Evolutionary conservation across 441 rosid genomes (phyloP), one percentile per base, ranked within the genome.

Genomic region (Codiaeum variegatum): DNA sequence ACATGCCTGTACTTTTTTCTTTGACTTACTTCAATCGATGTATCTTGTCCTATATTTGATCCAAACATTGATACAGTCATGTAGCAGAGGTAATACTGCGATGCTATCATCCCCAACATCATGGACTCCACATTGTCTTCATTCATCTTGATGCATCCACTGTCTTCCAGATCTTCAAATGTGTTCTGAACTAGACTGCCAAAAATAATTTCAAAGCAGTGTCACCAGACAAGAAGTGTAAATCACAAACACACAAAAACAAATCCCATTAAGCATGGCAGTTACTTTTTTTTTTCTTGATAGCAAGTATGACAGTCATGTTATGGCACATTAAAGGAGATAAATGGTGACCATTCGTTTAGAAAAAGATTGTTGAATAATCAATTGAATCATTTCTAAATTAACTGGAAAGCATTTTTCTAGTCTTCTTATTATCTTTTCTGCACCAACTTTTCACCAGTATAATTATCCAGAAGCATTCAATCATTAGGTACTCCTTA

Each of bases 11-110:
- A 71, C 10, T 10, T 21, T 49, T 42, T 28, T 21, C 4, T 4
- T 31, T 16, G 66, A 71, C 92, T 86, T 84, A 93, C 99, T 87
- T 96, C 98, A 75, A 90, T 91, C 59, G 98, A 88, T 61, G 97
- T 91, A 82, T 93, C 95, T 3, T 93, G 91, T 62, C 97, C 93
- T 72, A 96, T 91, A 74, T 96, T 96, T 78, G 99, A 90, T 36
- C 98, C 99, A 83, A 96, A 96, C 98, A 96, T 96, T 49, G 99
- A 91, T 46, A 91, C 90, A 28, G 99, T 93, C 94, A 81, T 75
- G 89, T 87, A 96, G 88, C 93, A 85, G 79, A 93, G 98, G 85
- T 96, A 96, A 81, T 91, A 93, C 75, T 96, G 99, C 64, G 99
- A 93, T 67, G 99, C 99, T 77, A 93, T 87, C 67, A 88, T 87